Base-by-base conservation (phyloP, 352 stramenopile species). In the Globisporangium polare region DNA sequence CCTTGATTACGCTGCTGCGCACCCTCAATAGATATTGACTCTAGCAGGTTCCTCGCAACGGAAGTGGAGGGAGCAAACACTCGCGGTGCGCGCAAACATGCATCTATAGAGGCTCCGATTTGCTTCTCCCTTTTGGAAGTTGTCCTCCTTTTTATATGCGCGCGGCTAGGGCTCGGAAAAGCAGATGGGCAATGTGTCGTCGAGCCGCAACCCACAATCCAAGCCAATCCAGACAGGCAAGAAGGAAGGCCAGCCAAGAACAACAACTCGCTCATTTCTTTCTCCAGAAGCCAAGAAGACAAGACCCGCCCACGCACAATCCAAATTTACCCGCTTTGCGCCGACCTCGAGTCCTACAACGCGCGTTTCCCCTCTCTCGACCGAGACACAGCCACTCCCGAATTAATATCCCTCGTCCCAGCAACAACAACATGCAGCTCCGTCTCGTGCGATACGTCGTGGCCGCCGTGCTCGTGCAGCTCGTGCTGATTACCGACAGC, bases 401-500 rank as follows among this genome's bases (percentile, higher is more conserved):
- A n/a, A 57, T 64, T 51, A 58, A 64, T 58, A 64, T n/a, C n/a
- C n/a, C n/a, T n/a, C n/a, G n/a, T n/a, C 54, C 31, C 56, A 13
- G 2, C n/a, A 10, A 33, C 17, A 22, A 20, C 46, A 68, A 12
- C 22, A 68, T 68, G 63, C 59, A 65, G 50, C 63, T 63, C 33
- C 45, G 41, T 27, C 39, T 61, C 41, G 50, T 60, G 37, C 53
- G 62, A 52, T 67, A 67, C 68, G 20, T 81, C 42, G 39, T 80
- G 20, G 53, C 53, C 8, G 50, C 57, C 29, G 53, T 53, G 27
- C 53, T 65, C 10, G 3, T 75, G 6, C 60, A 66, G 53, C 46
- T 67, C 37, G 53, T 53, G 26, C 49, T 62, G 6, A 20, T 35
- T 22, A 31, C 42, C 22, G 47, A 54, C 24, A 47, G n/a, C 41